Conservation (phyloP, 495 filamentous ascomycete genomes). For the Daldinia bambusicola region DNA sequence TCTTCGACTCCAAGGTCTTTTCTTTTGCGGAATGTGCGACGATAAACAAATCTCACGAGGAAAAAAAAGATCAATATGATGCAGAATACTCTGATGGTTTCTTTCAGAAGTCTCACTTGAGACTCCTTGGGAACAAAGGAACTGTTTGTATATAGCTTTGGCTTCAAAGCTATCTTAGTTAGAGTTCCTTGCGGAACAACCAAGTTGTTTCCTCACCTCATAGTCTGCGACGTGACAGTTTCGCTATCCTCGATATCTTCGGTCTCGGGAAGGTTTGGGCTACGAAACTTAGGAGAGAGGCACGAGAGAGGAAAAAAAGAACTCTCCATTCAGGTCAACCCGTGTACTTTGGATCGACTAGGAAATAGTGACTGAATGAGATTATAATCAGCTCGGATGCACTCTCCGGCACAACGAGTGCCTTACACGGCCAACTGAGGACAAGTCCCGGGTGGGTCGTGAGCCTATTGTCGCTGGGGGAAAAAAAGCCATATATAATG, state of each 20-base stretch:
- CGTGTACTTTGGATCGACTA: neutral
- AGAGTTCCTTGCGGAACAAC: no score
- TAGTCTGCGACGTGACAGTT: no score
- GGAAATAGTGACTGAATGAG: constrained; percentile 21
- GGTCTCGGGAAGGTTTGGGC: neutral
- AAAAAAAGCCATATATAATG: no score
- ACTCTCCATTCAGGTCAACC: neutral
- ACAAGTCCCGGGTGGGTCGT: neutral
- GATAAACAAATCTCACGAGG: no score
- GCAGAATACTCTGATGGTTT: neutral
- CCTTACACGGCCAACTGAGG: neutral
- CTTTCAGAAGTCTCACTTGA: no score
- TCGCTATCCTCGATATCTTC: neutral
- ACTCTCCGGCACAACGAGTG: neutral
- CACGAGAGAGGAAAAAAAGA: neutral
- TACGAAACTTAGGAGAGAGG: neutral
- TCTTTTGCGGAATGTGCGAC: no score
- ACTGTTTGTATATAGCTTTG: no score
- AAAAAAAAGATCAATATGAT: neutral
- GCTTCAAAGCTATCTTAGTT: no score
- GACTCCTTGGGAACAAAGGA: no score
- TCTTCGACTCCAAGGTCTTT: no score
- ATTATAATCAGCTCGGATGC: constrained; percentile 3
- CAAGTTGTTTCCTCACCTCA: no score
- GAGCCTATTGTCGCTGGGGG: neutral